phyloP scores from a whole-genome alignment of 176 grass and related monocot species.

The Ampelocalamus luodianensis region DNA sequence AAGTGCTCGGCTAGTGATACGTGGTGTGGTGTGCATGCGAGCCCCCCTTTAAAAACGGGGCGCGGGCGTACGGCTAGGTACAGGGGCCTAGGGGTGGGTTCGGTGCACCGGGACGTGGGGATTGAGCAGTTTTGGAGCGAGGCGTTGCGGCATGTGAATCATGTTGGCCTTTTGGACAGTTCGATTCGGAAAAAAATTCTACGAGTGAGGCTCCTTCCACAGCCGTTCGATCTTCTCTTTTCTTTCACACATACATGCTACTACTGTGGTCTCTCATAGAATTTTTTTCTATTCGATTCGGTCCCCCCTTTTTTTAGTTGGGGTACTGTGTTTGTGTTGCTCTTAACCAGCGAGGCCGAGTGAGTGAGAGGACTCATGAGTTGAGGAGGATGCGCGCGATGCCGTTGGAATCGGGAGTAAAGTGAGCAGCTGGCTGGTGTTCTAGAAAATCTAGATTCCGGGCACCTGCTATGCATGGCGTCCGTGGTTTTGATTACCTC shows the following conservation, averaged over 20 bases:
- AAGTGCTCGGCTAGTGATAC: not conserved
- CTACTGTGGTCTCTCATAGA: too few species aligned
- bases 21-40: slow-evolving; percentile 12
- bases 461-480: not conserved
- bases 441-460: not conserved
- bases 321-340: not conserved
- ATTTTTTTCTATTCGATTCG: too few species aligned
- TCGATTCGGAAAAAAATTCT: too few species aligned
- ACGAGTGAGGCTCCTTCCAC: too few species aligned
- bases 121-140: slow-evolving; percentile 29
- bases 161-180: slow-evolving; percentile 10
- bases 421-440: not conserved
- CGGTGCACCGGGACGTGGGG: slow-evolving; percentile 14
- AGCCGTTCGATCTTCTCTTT: too few species aligned
- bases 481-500: too few species aligned
- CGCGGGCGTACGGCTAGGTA: not conserved
- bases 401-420: not conserved
- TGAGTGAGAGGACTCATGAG: too few species aligned
- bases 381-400: not conserved
- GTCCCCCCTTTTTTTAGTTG: not conserved
- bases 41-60: not conserved
- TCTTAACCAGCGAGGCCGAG: not conserved
- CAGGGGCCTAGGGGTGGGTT: not conserved
- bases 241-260: too few species aligned
- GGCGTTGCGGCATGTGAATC: slow-evolving; percentile 51